Evolutionary conservation across 1,139 yeast genomes (phyloP).

Genomic region (Yamadazyma jaroonii): DNA sequence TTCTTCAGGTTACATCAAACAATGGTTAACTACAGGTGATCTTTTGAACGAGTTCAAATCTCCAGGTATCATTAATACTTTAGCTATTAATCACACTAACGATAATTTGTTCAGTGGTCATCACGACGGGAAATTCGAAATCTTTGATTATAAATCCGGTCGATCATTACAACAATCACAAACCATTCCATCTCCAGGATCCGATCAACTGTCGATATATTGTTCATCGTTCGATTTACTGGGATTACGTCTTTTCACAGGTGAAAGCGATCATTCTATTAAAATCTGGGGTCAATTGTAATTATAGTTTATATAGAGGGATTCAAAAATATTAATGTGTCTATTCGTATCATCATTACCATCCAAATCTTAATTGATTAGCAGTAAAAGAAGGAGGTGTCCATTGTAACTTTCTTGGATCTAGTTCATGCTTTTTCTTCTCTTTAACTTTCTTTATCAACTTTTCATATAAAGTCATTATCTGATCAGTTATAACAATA

Average conservation of each 20-base stretch:
- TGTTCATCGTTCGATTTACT: conserved; percentile 75
- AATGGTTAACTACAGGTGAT: conserved; percentile 85
- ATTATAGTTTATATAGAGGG: neutral
- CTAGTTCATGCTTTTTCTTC: conserved; percentile 76
- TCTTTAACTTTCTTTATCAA: conserved; percentile 52
- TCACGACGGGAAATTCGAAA: conserved; percentile 75
- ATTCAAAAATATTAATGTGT: neutral
- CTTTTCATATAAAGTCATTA: conserved; percentile 72
- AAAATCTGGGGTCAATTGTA: conserved; percentile 69
- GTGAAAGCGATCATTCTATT: conserved; percentile 87
- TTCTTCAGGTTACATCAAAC: conserved; percentile 74
- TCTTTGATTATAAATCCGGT: conserved; percentile 79
- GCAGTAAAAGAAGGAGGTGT: conserved; percentile 97
- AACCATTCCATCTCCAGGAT: conserved; percentile 66
- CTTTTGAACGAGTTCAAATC: conserved; percentile 47
- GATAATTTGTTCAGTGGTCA: conserved; percentile 78
- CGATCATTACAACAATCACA: conserved; percentile 52
- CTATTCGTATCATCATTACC: conserved; percentile 43
- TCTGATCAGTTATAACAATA: conserved; percentile 83
- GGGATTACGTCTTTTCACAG: conserved; percentile 78
- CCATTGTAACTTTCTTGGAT: conserved; percentile 76
- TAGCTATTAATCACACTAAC: conserved; percentile 59
- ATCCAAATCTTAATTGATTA: conserved; percentile 91
- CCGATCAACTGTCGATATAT: conserved; percentile 63
- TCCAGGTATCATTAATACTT: conserved; percentile 58